A percentile compares a stretch with the other conserved stretches of the same genome.
phyloP scores from a whole-genome alignment of 306 rosid species.

The Rosa persica region DNA sequence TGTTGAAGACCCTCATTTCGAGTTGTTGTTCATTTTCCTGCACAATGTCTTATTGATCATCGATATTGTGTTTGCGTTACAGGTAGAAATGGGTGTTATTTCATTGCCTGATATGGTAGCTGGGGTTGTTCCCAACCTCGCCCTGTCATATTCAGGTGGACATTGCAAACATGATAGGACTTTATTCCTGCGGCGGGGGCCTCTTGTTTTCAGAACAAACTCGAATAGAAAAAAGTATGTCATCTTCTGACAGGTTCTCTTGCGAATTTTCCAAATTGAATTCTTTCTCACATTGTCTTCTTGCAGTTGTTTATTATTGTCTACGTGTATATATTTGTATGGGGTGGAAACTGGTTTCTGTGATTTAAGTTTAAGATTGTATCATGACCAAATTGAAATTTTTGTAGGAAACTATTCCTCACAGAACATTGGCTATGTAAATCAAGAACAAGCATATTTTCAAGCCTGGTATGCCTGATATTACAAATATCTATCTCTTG shows the following conservation, averaged over 20 bases:
- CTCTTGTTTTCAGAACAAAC: conserved; percentile 32
- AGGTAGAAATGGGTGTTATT: conserved; percentile 57
- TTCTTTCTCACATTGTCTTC: neutral
- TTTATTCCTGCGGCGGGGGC: conserved; percentile 10
- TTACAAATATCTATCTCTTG: conserved; percentile 8
- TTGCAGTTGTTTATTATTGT: neutral
- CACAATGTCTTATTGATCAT: neutral
- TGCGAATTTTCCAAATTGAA: neutral
- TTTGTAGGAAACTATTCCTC: conserved; percentile 48
- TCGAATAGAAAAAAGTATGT: conserved; percentile 32
- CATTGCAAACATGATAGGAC: conserved; percentile 11
- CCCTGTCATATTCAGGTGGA: conserved; percentile 28
- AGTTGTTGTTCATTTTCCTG: too few species aligned
- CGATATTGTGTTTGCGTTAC: neutral
- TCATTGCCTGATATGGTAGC: conserved; percentile 45
- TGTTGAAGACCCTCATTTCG: neutral
- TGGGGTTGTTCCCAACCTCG: conserved; percentile 36
- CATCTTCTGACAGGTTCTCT: conserved; percentile 16
- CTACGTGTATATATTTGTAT: neutral
- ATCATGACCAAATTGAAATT: conserved; percentile 7
- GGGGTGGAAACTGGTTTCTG: neutral
- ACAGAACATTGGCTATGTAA: conserved; percentile 36
- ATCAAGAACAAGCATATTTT: conserved; percentile 39
- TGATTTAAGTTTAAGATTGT: conserved; percentile 11
- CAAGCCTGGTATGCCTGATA: conserved; percentile 43